Conservation (phyloP, 768 basidiomycete species). For the Boletus fagicola region DNA sequence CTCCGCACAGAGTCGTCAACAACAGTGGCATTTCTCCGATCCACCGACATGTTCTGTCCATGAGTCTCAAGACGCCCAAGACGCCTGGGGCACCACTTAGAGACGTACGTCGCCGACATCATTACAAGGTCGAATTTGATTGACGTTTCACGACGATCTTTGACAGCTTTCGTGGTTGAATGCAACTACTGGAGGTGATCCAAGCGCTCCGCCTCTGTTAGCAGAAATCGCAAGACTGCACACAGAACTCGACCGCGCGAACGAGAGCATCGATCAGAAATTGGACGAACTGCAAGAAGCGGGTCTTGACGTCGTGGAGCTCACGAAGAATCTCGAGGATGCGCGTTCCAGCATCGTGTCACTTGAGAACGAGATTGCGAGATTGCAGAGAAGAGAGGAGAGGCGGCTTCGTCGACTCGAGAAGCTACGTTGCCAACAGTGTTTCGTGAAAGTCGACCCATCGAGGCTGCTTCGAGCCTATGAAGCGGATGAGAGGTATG, state of each 20-base stretch:
- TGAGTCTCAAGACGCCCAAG: constrained; percentile 67
- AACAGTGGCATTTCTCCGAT: constrained; percentile 70
- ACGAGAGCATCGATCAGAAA: constrained; percentile 86
- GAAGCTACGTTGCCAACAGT: constrained; percentile 66
- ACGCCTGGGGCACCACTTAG: constrained; percentile 77
- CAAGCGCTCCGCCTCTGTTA: constrained; percentile 59
- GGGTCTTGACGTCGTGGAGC: constrained; percentile 68
- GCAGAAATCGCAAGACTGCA: constrained; percentile 72
- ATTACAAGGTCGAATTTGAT: neutral
- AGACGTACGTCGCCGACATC: constrained; percentile 53
- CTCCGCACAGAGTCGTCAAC: constrained; percentile 57
- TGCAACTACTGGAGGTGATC: constrained; percentile 51
- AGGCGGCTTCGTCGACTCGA: constrained; percentile 61
- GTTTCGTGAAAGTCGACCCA: constrained; percentile 60
- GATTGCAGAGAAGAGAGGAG: constrained; percentile 65
- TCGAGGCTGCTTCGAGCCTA: constrained; percentile 38
- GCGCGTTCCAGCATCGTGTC: constrained; percentile 53
- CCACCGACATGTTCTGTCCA: constrained; percentile 65
- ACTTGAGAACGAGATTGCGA: constrained; percentile 68
- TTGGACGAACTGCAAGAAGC: constrained; percentile 82
- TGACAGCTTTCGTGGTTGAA: constrained; percentile 72
- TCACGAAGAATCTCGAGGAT: constrained; percentile 70
- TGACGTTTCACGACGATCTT: constrained; percentile 9
- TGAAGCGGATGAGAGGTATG: constrained; percentile 63
- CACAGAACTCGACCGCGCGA: constrained; percentile 71